Base-by-base conservation (phyloP, 208 protist species). In the Porcisia deanei region DNA sequence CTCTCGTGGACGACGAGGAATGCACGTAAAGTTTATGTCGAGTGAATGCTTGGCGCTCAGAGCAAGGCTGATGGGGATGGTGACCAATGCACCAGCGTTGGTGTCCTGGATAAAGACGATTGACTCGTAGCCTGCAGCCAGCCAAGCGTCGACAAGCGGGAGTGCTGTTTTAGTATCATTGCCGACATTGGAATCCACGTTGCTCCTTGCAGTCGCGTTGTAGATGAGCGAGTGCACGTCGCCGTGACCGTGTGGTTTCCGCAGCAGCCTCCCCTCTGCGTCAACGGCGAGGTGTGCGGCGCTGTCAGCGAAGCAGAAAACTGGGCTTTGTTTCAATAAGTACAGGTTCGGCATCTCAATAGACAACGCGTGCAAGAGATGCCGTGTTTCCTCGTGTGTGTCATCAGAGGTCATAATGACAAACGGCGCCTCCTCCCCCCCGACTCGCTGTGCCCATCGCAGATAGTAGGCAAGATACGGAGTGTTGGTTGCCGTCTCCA, bases 91-190 rank as follows among this genome's bases (percentile, higher is more conserved):
- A 3, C 85, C 69, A 0, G 87, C 93, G 81, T 98, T 98, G 7
- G 97, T 99, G 85, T 99, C 97, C 82, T 99, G 97, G n/a, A 98
- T 87, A 69, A 99, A 98, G 61, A 85, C 79, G 43, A 99, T 84
- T 52, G 91, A 95, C 76, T 81, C 73, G 75, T 88, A 87, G 39
- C 91, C 93, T 25, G 83, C 60, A 34, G 75, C 58, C 18, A 79
- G 49, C 92, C 90, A 95, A 5, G 68, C 52, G 25, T 94, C 81
- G 30, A 91, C 76, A 12, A 93, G 78, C 2, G 75, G 72, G 55
- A 66, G 61, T 76, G 69, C 39, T 1, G 18, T 45, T 16, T 1
- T 55, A 30, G 43, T 52, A 61, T 53, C 52, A 25, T 64, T 37
- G 34, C 39, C 16, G 16, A 67, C 8, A 8, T 52, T 34, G 47